Base-by-base conservation (phyloP, 129 eudicot genomes). In the Escallonia herrerae region DNA sequence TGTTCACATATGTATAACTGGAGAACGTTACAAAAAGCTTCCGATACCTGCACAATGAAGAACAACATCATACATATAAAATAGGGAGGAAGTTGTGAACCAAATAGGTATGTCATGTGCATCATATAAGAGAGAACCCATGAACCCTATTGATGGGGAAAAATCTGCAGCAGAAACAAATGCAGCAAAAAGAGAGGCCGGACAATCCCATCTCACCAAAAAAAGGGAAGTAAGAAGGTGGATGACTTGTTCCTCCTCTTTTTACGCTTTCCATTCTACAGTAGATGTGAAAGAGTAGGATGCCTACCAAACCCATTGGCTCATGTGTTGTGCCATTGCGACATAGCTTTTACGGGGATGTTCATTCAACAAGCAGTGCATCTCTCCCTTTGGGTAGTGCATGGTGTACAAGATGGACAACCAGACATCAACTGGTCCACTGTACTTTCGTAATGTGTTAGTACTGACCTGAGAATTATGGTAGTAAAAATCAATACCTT, bases 271-370 rank as follows among this genome's bases (percentile, higher is more conserved):
- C 33, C 33, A 22, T 22, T 22, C 33, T 22, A 22, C 33, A 22
- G 33, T 22, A 22, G 33, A 22, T 22, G 33, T 22, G 33, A 22
- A 22, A 22, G 33, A 22, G 33, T 0, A 22, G 33, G 1, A 22
- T 22, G 33, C 90, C 33, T 75, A 91, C 97, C 97, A 91, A 54
- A 91, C 86, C 97, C 97, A 91, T 70, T 91, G 97, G 84, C 95
- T 91, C 67, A 65, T 72, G 64, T 91, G 96, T 43, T 85, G 85
- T 55, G 96, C 88, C 98, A 88, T 87, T 73, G 98, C 98, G 46
- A 44, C 78, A 67, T 80, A 85, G 68, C 89, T 88, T 74, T 76
- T 91, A 43, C 33, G 46, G 8, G 96, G 93, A 73, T 86, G 71
- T 49, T 72, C 86, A 67, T 93, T 93, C 46, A 89, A 64, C 76